Evolutionary conservation across 2,329 filamentous ascomycete genomes (phyloP), one percentile per base, ranked within the genome.

Genomic region (Alternaria viburni): DNA sequence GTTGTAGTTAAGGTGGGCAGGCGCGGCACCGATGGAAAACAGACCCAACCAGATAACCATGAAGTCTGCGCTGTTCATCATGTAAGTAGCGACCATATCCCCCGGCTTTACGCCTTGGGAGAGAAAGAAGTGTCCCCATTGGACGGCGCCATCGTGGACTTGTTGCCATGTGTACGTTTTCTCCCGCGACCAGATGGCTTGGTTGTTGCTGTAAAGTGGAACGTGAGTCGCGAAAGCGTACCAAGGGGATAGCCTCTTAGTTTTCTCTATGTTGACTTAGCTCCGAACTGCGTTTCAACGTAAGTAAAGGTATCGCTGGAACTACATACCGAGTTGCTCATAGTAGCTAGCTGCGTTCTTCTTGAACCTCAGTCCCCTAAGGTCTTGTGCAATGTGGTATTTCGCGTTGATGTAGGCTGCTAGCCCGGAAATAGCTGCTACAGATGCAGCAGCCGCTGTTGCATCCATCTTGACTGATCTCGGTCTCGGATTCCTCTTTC

Each of bases 1-100:
- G 68, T 91, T 89, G 75, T 89, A 87, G 74, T 93, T 93, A 71
- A 92, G 87, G 75, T 90, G 85, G 1, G 90, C 89, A 0, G 90
- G 90, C 0, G 88, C 88, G 28, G 87, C 88, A 2, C 90, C 90
- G 55, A 92, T 87, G 19, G 87, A 86, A 82, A 86, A 86, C 3
- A 90, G 78, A 0, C 86, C 90, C 36, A 91, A 72, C 89, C 89
- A 91, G 5, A 87, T 86, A 43, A 90, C 86, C 9, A 90, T 72
- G 68, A 91, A 91, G 55, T 91, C 89, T 0, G 87, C 83, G 6
- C 86, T 86, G 75, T 92, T 93, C 69, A 83, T 84, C 71, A 91
- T 85, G 76, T 89, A 91, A 23, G 91, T 82, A 3, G 84, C 88
- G 0, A 92, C 89, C 10, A 91, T 80, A 17, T 91, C 86, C 1